These are phyloP conservation scores for Aspergillus taichungensis DNA, from an alignment of 495 filamentous ascomycete species.

Conservation along the genomic window DNA sequence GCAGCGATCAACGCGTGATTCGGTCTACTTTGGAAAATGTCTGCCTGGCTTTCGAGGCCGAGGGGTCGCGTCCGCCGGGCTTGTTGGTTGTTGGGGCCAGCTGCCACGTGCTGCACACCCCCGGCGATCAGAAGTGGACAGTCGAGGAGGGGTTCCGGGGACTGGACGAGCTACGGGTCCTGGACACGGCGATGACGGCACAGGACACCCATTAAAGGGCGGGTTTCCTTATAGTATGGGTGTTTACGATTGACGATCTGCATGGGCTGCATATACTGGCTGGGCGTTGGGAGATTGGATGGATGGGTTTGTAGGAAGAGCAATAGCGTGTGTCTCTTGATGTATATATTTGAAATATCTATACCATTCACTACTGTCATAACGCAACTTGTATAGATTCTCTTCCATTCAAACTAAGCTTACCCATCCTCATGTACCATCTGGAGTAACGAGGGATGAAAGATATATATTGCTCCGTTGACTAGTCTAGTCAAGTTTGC, in stretches of 20 bases:
- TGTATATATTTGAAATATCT: no score
- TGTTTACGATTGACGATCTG: neutral
- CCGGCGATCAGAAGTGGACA: slow-evolving; percentile 56
- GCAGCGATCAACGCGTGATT: slow-evolving; percentile 88
- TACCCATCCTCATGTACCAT: no score
- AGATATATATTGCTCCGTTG: no score
- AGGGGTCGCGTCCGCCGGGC: slow-evolving; percentile 83
- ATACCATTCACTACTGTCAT: no score
- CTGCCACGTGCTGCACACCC: slow-evolving; percentile 63
- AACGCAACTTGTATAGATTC: no score
- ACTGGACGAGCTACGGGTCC: slow-evolving; percentile 37
- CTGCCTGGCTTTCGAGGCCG: slow-evolving; percentile 74
- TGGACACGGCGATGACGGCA: slow-evolving; percentile 11
- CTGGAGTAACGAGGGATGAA: no score
- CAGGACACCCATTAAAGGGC: slow-evolving; percentile 3
- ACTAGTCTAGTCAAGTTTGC: no score
- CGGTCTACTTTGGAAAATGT: slow-evolving; percentile 75
- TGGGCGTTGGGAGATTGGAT: no score
- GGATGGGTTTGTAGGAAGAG: no score
- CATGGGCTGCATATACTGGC: neutral
- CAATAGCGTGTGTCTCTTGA: no score
- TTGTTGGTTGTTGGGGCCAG: slow-evolving; percentile 80
- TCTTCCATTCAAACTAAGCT: no score
- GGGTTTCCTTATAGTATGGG: neutral
- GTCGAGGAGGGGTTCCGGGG: slow-evolving; percentile 85